Evolutionary conservation across 1,139 yeast genomes (phyloP).

Genomic region (Diutina catenulata): DNA sequence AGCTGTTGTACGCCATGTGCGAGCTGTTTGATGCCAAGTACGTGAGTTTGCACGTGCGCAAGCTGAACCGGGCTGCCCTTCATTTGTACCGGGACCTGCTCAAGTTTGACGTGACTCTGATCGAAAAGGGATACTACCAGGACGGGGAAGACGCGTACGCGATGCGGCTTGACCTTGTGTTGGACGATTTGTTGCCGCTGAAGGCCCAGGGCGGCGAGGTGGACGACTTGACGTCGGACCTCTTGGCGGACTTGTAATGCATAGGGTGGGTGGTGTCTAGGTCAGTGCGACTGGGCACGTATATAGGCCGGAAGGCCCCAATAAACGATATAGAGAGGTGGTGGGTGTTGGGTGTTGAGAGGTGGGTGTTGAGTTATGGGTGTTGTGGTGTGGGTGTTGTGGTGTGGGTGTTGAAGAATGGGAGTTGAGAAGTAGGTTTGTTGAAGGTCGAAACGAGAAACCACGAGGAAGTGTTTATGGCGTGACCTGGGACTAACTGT

Average conservation of each 20-base stretch:
- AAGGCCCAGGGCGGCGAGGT: conserved; percentile 32
- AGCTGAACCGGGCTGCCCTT: conserved; percentile 87
- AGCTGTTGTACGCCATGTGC: conserved; percentile 63
- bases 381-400: too few relatives aligned
- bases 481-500: too few relatives aligned
- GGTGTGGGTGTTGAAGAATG: too few relatives aligned
- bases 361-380: too few relatives aligned
- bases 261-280: too few relatives aligned
- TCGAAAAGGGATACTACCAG: conserved; percentile 83
- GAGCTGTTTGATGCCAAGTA: conserved; percentile 76
- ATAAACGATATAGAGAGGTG: too few relatives aligned
- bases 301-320: conserved; percentile 1
- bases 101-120: conserved; percentile 65
- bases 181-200: conserved; percentile 52
- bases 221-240: conserved; percentile 40
- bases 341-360: too few relatives aligned
- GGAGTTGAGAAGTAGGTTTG: too few relatives aligned
- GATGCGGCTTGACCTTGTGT: conserved; percentile 59
- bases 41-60: conserved; percentile 88
- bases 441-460: too few relatives aligned
- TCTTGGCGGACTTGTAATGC: conserved; percentile 9
- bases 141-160: conserved; percentile 99
- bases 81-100: conserved; percentile 84
- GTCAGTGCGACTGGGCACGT: too few relatives aligned
- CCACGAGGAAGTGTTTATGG: too few relatives aligned